Evolutionary conservation across 1,284 basidiomycete genomes (phyloP), one percentile per base, ranked within the genome.

Genomic region (Leccinum glutinopallens): DNA sequence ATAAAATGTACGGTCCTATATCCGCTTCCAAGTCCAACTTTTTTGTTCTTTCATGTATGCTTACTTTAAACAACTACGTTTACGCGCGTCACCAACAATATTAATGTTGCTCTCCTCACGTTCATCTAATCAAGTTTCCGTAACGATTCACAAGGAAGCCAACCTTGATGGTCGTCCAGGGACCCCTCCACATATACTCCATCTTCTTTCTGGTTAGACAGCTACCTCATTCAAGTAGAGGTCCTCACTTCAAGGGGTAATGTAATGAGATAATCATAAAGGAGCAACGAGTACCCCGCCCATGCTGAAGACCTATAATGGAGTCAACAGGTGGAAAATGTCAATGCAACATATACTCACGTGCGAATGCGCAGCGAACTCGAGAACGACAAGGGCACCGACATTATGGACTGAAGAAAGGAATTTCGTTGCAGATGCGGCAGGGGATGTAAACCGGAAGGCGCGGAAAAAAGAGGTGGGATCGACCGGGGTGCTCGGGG

Each of bases 221-320:
- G n/a, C 32, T 35, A 49, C 39, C 9, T 32, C 6, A 6, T 13
- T 13, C 6, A 6, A n/a, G n/a, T 15, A 33, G 32, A 15, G 4
- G 15, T 33, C 29, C 43, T 33, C 33, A 59, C 58, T 17, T 59
- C 58, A 8, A 59, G 41, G 17, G 58, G 12, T 13, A 22, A 46
- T 19, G 58, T 59, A 15, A 59, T 46, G 10, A 59, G 17, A 59
- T 59, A 46, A 10, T 59, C 58, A 33, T 59, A 49, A 22, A 59
- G 25, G 19, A 59, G 58, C n/a, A 59, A 33, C 29, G 58, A 32
- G 32, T 59, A 49, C 5, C 58, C 58, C 29, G 4, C 19, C 8
- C 49, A 49, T 19, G 8, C 12, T 10, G 58, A 39, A 43, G 25
- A 41, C 29, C 58, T 58, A 25, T 5, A 8, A 32, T 43, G 32